These are phyloP conservation scores for Solidago caesia DNA, from an alignment of 129 eudicot genomes.

Conservation along the genomic window DNA sequence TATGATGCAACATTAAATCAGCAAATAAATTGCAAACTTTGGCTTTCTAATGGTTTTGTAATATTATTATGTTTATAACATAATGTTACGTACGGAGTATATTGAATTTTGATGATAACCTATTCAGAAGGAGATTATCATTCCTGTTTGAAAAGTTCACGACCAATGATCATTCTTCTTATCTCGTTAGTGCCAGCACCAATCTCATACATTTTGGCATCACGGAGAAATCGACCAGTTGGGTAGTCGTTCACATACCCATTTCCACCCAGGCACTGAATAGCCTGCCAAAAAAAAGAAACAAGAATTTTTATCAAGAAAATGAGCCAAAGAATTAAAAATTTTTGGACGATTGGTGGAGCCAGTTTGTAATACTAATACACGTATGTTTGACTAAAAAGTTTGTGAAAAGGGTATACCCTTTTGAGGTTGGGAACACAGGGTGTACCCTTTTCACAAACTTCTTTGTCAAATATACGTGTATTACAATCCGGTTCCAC, in stretches of 20 bases:
- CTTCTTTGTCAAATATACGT: too few species aligned
- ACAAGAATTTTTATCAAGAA: background rate
- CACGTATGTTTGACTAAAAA: too few species aligned
- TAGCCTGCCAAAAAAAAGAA: slow-evolving; percentile 48
- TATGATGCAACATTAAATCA: slow-evolving; percentile 23
- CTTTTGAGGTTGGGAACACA: too few species aligned
- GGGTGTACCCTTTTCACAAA: too few species aligned
- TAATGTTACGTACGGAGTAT: too few species aligned
- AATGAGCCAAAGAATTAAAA: background rate
- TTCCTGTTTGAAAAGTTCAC: slow-evolving; percentile 67
- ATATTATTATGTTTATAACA: background rate
- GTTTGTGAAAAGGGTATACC: too few species aligned
- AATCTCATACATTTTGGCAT: slow-evolving; percentile 89
- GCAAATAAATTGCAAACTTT: slow-evolving; percentile 34
- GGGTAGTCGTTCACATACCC: slow-evolving; percentile 91
- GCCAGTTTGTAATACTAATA: too few species aligned
- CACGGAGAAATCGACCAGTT: slow-evolving; percentile 87
- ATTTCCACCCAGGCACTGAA: slow-evolving; percentile 90
- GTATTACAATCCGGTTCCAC: too few species aligned
- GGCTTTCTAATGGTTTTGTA: slow-evolving; percentile 4
- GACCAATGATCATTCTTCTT: slow-evolving; percentile 83
- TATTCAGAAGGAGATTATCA: slow-evolving; percentile 14
- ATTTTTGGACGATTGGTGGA: too few species aligned
- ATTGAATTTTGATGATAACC: background rate
- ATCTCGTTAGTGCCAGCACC: slow-evolving; percentile 96